These are phyloP conservation scores for Tetrapisispora arboricola DNA, from an alignment of 805 yeast genomes.

Conservation along the genomic window DNA sequence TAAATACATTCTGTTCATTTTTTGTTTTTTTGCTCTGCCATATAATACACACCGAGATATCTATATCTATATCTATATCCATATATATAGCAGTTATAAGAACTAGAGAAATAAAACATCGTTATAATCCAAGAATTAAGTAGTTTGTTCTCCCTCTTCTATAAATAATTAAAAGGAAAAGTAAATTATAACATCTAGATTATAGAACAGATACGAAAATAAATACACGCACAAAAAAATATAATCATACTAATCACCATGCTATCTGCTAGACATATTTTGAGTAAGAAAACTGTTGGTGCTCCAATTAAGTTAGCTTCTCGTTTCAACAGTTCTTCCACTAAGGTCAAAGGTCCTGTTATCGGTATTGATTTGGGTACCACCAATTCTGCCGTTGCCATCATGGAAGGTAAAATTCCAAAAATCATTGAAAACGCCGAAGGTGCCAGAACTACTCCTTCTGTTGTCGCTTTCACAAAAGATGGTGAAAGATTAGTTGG, in stretches of 20 bases:
- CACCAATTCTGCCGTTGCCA: constrained; percentile 80
- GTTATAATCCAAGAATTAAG: no score
- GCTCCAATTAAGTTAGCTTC: constrained; percentile 4
- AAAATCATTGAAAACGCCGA: constrained; percentile 71
- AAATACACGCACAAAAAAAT: no score
- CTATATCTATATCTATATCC: no score
- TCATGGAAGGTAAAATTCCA: constrained; percentile 61
- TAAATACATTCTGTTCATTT: no score
- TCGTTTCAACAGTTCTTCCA: constrained; percentile 26
- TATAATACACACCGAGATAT: no score
- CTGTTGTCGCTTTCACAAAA: constrained; percentile 88
- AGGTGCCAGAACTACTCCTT: constrained; percentile 83
- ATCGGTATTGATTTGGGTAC: constrained; percentile 83
- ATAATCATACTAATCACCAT: not conserved
- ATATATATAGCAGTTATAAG: no score
- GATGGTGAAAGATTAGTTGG: constrained; percentile 90
- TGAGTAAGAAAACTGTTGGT: not conserved
- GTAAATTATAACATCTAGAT: no score
- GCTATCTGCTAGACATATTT: constrained; percentile 2
- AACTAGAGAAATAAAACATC: no score
- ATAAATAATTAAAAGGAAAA: no score
- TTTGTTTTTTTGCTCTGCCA: no score
- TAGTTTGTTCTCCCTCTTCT: no score
- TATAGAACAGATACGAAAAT: no score
- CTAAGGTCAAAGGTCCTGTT: constrained; percentile 36